These are phyloP conservation scores for Achlya hypogyna DNA, from an alignment of 352 stramenopile genomes.

Conservation along the genomic window DNA sequence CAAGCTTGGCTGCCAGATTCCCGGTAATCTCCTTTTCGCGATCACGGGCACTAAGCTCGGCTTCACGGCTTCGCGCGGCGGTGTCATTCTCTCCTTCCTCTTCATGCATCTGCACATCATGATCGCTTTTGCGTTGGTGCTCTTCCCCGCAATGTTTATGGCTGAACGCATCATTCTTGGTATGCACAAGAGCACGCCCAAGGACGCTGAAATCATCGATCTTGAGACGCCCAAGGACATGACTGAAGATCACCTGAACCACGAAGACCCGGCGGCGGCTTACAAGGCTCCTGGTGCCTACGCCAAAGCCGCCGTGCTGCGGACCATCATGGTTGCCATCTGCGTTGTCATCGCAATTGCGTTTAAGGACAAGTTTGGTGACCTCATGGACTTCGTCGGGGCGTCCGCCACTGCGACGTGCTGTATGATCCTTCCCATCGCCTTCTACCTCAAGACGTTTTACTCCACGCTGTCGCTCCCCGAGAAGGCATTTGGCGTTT, in stretches of 20 bases:
- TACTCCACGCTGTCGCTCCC: neutral
- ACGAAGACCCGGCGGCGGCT: neutral
- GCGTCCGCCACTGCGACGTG: neutral
- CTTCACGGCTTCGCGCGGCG: neutral
- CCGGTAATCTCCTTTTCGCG: constrained; percentile 20
- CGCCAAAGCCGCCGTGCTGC: neutral
- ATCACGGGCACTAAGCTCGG: constrained; percentile 7
- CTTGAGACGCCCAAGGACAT: neutral
- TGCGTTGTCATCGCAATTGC: neutral
- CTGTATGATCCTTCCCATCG: no score
- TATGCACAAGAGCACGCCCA: constrained; percentile 18
- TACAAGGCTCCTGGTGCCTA: neutral
- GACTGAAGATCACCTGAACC: neutral
- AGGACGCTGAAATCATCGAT: neutral
- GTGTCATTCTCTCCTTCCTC: constrained; percentile 3
- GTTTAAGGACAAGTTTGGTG: no score
- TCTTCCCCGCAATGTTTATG: constrained; percentile 8
- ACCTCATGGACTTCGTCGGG: neutral
- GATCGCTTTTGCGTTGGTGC: constrained; percentile 12
- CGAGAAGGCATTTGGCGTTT: neutral
- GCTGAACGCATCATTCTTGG: constrained; percentile 14
- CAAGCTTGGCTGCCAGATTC: no score
- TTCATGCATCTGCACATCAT: constrained; percentile 16
- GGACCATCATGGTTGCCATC: neutral
- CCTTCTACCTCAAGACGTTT: no score